Base-by-base conservation (phyloP, 352 stramenopile genomes). In the Pythium grandisporangium region DNA sequence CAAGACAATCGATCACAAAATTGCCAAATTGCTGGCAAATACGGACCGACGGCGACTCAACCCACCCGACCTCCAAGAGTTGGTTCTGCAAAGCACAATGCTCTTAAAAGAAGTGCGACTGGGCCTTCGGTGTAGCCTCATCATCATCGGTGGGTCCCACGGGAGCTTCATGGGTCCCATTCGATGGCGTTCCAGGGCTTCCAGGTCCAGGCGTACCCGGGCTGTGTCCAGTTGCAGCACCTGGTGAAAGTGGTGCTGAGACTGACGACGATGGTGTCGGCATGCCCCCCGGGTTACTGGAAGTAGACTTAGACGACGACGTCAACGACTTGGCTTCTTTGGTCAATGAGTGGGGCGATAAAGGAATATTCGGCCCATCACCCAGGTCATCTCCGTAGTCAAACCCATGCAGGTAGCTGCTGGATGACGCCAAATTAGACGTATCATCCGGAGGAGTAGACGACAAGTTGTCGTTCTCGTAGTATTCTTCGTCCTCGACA, bases 401-500 rank as follows among this genome's bases (percentile, higher is more conserved):
- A 67, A 48, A 16, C 45, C 53, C 22, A 3, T 34, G 4, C 4
- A 3, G 16, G 12, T 44, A 22, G 10, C 61, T 51, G 16, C 69
- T 57, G 8, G 52, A 54, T n/a, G n/a, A n/a, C n/a, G n/a, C n/a
- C n/a, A n/a, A n/a, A n/a, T n/a, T n/a, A n/a, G n/a, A n/a, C 11
- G 46, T 53, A 19, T 66, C 56, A 10, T 55, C n/a, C 14, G 30
- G 27, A n/a, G 37, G 21, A 5, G 45, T 41, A 8, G 38, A 41
- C 13, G 30, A 25, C 22, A 61, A 53, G 2, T 72, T 33, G 4
- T 50, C 62, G 21, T 71, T 58, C 34, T 76, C 65, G 5, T 64
- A 26, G 41, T 68, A 76, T 48, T 82, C 69, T 53, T 82, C 69
- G 30, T 81, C 68, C 48, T 81, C 68, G 19, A 61, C 56, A 42